Conservation (phyloP, 331 rosid genomes). For the Quercus phellos region DNA sequence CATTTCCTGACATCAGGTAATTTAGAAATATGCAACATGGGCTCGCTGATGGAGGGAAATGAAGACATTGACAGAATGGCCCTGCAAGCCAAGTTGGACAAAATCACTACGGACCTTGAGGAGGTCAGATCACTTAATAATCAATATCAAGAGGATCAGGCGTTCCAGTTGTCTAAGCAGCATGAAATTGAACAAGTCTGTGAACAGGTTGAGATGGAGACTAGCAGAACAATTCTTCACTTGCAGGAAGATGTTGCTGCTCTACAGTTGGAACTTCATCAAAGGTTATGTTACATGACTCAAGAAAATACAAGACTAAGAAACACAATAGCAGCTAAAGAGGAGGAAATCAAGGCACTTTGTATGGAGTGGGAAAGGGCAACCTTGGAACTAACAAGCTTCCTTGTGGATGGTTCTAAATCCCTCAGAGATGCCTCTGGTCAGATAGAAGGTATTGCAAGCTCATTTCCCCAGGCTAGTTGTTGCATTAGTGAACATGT, state of each 20-base stretch:
- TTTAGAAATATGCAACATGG: constrained; percentile 13
- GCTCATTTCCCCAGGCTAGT: constrained; percentile 69
- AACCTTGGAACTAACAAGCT: constrained; percentile 66
- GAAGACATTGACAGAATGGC: constrained; percentile 30
- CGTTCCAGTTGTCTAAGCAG: constrained; percentile 49
- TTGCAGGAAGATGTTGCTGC: constrained; percentile 82
- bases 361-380: constrained; percentile 83
- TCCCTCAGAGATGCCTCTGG: constrained; percentile 74
- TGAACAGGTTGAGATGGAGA: constrained; percentile 91
- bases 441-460: constrained; percentile 61
- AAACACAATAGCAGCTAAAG: constrained; percentile 55
- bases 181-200: constrained; percentile 58
- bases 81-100: constrained; percentile 59
- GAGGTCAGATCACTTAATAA: constrained; percentile 53
- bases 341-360: constrained; percentile 49
- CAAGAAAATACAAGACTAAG: constrained; percentile 64
- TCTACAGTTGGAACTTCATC: constrained; percentile 67
- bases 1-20: background rate
- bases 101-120: constrained; percentile 66
- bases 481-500: constrained; percentile 59
- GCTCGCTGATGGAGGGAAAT: constrained; percentile 14
- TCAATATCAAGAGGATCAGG: constrained; percentile 60
- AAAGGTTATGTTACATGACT: constrained; percentile 45
- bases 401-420: constrained; percentile 86
- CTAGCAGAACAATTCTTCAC: constrained; percentile 75